Evolutionary conservation across 306 rosid genomes (phyloP), one percentile per base, ranked within the genome.

Genomic region (Ormosia emarginata): DNA sequence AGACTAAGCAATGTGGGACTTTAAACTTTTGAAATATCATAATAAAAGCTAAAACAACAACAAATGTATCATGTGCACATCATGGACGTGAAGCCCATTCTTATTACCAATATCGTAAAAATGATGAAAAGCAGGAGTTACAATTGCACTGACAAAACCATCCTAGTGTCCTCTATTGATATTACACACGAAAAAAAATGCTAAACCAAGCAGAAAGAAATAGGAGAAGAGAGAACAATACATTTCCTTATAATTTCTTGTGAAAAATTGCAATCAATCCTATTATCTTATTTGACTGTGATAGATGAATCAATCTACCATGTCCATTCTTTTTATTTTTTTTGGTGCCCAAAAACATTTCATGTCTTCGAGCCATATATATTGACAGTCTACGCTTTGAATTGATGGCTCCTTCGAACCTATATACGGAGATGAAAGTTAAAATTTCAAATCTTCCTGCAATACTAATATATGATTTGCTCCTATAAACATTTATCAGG

Each of bases 251-350:
- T 4, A 46, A 68, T 56, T 53, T 69, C 80, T 59, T 39, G 66
- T 63, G 77, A 67, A 74, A 37, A 63, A 39, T 75, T 56, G 3
- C 65, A 76, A 83, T 32, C 30, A 77, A 57, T 56, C 64, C 10
- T 65, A 67, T 53, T 8, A 8, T 37, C 13, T 79, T 39, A 63
- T 61, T 15, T 11, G 56, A 58, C n/a, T 10, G 2, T 39, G 61
- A 56, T 71, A 36, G 83, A 77, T 43, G 75, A 62, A 85, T 85
- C 15, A 77, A 79, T 29, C 80, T 11, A 46, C 24, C 74, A 37
- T 58, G 73, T 39, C 40, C 40, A 2, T 0, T n/a, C 5, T 47
- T 47, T 4, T 13, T 9, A 46, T 11, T 46, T 9, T 3, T 10
- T 46, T 46, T 10, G 14, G 52, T 46, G 14, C 4, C 14, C n/a